Evolutionary conservation across 1,284 basidiomycete species (phyloP).

Genomic region (Sporisorium graminicola): DNA sequence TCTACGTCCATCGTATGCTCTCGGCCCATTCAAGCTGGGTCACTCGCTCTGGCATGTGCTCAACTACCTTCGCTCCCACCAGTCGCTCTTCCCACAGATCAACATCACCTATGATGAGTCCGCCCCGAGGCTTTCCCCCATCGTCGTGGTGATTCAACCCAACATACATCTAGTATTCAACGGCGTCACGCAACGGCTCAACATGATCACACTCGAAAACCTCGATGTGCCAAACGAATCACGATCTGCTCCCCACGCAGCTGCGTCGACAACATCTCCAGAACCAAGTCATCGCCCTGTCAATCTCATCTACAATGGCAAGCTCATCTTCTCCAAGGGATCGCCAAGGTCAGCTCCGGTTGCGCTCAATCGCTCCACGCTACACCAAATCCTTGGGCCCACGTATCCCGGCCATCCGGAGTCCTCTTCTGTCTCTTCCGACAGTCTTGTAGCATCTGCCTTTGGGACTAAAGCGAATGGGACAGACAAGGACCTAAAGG

Average conservation of each 20-base stretch:
- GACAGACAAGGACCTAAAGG: slow-evolving; percentile 8
- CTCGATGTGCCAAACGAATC: slow-evolving; percentile 11
- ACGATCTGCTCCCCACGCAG: not conserved
- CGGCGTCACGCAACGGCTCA: slow-evolving; percentile 37
- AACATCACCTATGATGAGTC: slow-evolving; percentile 42
- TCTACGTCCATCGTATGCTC: slow-evolving; percentile 34
- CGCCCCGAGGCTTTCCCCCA: slow-evolving; percentile 33
- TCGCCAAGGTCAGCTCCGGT: slow-evolving; percentile 14
- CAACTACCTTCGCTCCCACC: slow-evolving; percentile 53
- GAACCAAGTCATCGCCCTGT: slow-evolving; percentile 42
- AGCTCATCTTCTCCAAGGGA: slow-evolving; percentile 32
- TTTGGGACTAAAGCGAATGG: not conserved
- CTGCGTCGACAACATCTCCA: not conserved
- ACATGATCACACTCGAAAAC: slow-evolving; percentile 50
- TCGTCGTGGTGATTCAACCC: slow-evolving; percentile 43
- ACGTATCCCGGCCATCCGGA: slow-evolving; percentile 48
- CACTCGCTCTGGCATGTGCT: slow-evolving; percentile 56
- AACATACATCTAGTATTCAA: slow-evolving; percentile 48
- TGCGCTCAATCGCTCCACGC: slow-evolving; percentile 43
- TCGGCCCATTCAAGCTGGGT: slow-evolving; percentile 54
- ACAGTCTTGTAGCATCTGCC: slow-evolving; percentile 13
- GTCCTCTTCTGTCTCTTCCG: slow-evolving; percentile 1
- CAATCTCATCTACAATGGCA: slow-evolving; percentile 46
- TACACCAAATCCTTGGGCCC: slow-evolving; percentile 50
- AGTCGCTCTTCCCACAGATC: slow-evolving; percentile 50